These are phyloP conservation scores for Hanseniaspora lachancei DNA, from an alignment of 805 yeast species.

Conservation along the genomic window DNA sequence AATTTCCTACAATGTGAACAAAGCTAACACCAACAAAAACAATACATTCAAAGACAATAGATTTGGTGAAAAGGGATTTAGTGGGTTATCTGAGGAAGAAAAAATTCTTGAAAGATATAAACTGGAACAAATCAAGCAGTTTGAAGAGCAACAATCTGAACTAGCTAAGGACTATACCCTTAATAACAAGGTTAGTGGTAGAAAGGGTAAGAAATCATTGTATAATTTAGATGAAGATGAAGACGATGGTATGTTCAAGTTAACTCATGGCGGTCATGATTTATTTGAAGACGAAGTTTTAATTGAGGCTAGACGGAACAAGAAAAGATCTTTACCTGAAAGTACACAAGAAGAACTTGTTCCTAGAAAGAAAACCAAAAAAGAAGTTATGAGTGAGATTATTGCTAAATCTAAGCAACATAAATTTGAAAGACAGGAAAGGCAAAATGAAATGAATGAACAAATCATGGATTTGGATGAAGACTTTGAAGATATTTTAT, in stretches of 20 bases:
- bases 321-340: slow-evolving; percentile 29
- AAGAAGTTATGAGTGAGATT: slow-evolving; percentile 75
- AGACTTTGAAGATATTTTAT: slow-evolving; percentile 57
- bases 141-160: slow-evolving; percentile 58
- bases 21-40: slow-evolving; percentile 49
- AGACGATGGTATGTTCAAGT: slow-evolving; percentile 31
- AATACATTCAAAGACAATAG: slow-evolving; percentile 78
- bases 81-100: slow-evolving; percentile 66
- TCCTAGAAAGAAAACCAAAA: slow-evolving; percentile 57
- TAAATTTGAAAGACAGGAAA: slow-evolving; percentile 60
- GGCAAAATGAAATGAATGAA: slow-evolving; percentile 46
- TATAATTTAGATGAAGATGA: slow-evolving; percentile 67
- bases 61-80: slow-evolving; percentile 71
- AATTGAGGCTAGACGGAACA: slow-evolving; percentile 28
- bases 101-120: slow-evolving; percentile 92
- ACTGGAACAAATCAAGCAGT: slow-evolving; percentile 11
- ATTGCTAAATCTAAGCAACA: slow-evolving; percentile 71
- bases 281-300: slow-evolving; percentile 39
- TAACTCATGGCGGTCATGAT: slow-evolving; percentile 72
- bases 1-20: slow-evolving; percentile 17
- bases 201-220: slow-evolving; percentile 35
- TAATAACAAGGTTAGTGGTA: slow-evolving; percentile 18
- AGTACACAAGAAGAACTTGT: slow-evolving; percentile 29
- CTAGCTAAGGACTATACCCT: slow-evolving; percentile 23
- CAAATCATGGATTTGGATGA: slow-evolving; percentile 59